Evolutionary conservation across 805 yeast genomes (phyloP), one percentile per base, ranked within the genome.

Genomic region (Monosporozyma siamensis): DNA sequence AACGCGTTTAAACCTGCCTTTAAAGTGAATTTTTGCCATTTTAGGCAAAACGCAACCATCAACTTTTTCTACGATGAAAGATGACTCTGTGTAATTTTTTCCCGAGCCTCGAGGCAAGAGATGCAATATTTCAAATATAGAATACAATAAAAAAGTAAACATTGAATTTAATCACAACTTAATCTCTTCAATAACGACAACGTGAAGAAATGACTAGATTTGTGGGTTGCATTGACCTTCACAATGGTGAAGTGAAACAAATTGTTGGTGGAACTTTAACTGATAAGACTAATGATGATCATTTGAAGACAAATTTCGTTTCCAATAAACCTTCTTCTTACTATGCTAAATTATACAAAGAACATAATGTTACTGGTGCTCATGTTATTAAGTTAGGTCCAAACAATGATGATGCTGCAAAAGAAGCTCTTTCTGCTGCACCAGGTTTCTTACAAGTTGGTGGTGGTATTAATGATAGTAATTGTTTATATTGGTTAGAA

Each of bases 191-290:
- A 6, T 4, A 5, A 25, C n/a, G 4, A 11, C 29, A 25, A 25
- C 29, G 12, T 8, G 29, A 27, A 15, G 7, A 24, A 22, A 88
- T 89, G 96, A 89, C 96, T 0, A 71, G 72, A 41, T 92, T 86
- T 65, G 76, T 89, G 54, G 97, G 97, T 1, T 92, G 99, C 57
- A 90, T 92, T 30, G 98, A 92, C 59, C 79, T 92, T 45, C 99
- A 92, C 62, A 75, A 82, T 6, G 98, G 98, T 2, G 82, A 85
- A 51, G 98, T 92, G 47, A 92, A 92, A 56, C 98, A 92, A 61
- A 92, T 92, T 42, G 97, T 92, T 1, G 99, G 98, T 6, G 95
- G 96, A 0, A 83, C 96, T 0, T 68, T 92, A 17, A 69, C 72
- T 0, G 81, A 79, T 45, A 80, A 77, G 63, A 61, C n/a, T 55